Evolutionary conservation across 1,139 yeast genomes (phyloP).

Genomic region (Candida labiduridarum): DNA sequence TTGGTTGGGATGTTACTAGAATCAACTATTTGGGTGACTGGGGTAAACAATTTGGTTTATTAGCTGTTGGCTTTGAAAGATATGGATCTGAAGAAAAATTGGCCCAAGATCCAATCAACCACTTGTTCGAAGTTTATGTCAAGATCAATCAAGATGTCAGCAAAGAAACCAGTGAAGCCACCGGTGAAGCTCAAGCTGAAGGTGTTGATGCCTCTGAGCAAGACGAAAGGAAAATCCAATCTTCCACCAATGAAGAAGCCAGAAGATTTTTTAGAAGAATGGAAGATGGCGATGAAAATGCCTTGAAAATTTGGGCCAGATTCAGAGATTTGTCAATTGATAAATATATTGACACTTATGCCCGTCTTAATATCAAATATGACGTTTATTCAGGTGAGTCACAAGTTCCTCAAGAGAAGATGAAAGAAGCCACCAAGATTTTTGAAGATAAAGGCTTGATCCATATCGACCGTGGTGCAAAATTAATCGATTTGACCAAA

Average conservation of each 20-base stretch:
- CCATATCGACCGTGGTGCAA: constrained; percentile 90
- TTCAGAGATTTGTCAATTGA: constrained; percentile 90
- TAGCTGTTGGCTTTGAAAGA: constrained; percentile 88
- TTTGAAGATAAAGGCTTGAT: constrained; percentile 73
- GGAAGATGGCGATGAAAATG: constrained; percentile 91
- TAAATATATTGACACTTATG: constrained; percentile 84
- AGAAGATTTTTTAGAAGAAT: constrained; percentile 84
- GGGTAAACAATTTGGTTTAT: constrained; percentile 98
- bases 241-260: constrained; percentile 74
- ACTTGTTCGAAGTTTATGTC: constrained; percentile 93
- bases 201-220: constrained; percentile 17
- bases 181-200: constrained; percentile 53
- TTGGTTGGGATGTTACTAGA: constrained; percentile 89
- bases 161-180: constrained; percentile 44
- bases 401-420: constrained; percentile 75
- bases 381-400: constrained; percentile 96
- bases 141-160: constrained; percentile 78
- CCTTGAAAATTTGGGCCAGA: constrained; percentile 78
- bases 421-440: constrained; percentile 64
- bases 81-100: constrained; percentile 82
- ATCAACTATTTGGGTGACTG: constrained; percentile 97
- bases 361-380: constrained; percentile 85
- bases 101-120: constrained; percentile 84
- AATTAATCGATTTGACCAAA: constrained; percentile 80
- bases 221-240: constrained; percentile 16